These are phyloP conservation scores for Volvox reticuliferus DNA, from an alignment of 139 green algal species.

Conservation along the genomic window DNA sequence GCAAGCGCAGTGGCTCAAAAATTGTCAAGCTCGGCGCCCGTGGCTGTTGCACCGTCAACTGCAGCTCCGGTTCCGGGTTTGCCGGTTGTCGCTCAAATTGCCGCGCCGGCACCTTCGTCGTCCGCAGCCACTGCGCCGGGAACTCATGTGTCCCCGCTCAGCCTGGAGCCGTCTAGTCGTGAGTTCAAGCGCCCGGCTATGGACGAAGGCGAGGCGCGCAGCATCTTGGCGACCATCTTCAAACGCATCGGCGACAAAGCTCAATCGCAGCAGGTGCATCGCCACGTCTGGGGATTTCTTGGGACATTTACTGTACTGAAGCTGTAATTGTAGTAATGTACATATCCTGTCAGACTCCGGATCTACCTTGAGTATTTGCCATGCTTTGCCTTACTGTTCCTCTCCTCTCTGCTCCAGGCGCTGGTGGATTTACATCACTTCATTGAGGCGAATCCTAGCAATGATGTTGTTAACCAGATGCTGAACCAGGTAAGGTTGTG, in stretches of 20 bases:
- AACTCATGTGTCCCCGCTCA: not conserved
- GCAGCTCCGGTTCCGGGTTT: not conserved
- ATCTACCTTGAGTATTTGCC: no score
- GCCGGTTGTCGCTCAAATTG: not conserved
- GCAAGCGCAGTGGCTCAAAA: not conserved
- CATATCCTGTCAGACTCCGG: no score
- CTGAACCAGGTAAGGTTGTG: slow-evolving; percentile 22
- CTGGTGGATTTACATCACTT: slow-evolving; percentile 80
- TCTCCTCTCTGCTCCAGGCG: slow-evolving; percentile 43
- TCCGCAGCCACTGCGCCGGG: not conserved
- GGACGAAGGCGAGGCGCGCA: slow-evolving; percentile 57
- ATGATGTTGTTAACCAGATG: slow-evolving; percentile 40
- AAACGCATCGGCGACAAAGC: slow-evolving; percentile 84
- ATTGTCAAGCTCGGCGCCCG: not conserved
- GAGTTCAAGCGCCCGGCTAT: slow-evolving; percentile 17
- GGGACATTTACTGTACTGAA: not conserved
- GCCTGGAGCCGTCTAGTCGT: slow-evolving; percentile 21
- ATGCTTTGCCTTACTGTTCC: no score
- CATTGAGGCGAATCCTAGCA: slow-evolving; percentile 58
- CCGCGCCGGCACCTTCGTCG: not conserved
- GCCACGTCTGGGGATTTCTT: not conserved
- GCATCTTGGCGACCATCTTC: slow-evolving; percentile 77
- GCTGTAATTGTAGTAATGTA: no score
- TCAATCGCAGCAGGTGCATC: slow-evolving; percentile 55
- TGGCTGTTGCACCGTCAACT: not conserved